phyloP scores from a whole-genome alignment of 768 basidiomycete species.

The Hericium rajendrae region DNA sequence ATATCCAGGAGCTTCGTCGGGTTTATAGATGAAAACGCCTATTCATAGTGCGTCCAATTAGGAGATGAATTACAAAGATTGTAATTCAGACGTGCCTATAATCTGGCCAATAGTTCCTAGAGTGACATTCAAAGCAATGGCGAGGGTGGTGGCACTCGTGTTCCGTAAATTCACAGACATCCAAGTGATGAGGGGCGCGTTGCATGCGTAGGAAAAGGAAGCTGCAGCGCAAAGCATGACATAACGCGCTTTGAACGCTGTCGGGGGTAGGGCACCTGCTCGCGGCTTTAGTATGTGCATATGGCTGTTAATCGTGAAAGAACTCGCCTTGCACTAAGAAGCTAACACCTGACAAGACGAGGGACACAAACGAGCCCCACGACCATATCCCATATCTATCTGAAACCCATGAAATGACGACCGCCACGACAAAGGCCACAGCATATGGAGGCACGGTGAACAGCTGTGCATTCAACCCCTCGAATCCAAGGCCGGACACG shows the following conservation, averaged over 20 bases:
- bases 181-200: background rate
- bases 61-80: background rate
- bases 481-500: conserved; percentile 50
- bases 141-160: background rate
- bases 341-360: background rate
- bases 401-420: background rate
- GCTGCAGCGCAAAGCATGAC: background rate
- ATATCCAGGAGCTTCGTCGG: background rate
- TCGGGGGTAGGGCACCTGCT: background rate
- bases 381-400: background rate
- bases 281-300: background rate
- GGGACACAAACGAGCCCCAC: background rate
- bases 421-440: conserved; percentile 17
- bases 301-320: too few species aligned
- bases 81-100: conserved; percentile 1
- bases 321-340: background rate
- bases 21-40: background rate
- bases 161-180: background rate
- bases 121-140: background rate
- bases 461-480: conserved; percentile 43
- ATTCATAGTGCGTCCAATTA: too few species aligned
- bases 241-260: conserved; percentile 7
- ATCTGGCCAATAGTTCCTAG: background rate
- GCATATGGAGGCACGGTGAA: conserved; percentile 47
- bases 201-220: background rate